Evolutionary conservation across 2,329 filamentous ascomycete species (phyloP), one percentile per base, ranked within the genome.

Genomic region (Penicillium sp.): DNA sequence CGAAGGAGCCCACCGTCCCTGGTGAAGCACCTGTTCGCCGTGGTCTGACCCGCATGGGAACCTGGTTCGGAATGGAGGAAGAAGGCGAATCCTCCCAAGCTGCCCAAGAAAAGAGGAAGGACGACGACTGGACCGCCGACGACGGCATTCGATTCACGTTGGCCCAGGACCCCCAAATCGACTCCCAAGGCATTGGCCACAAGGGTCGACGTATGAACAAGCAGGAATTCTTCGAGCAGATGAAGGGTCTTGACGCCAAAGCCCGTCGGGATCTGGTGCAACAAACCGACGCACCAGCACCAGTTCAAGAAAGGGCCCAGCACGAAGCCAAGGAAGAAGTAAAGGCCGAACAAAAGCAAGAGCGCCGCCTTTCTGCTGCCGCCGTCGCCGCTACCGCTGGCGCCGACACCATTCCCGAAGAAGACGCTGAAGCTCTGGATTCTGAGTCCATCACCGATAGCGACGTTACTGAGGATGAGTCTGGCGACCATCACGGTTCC

Each of bases 161-260:
- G 41, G 81, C 79, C n/a, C 77, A 79, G 23, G 70, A 73, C 55
- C 68, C 72, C 38, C 68, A 70, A n/a, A 68, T 76, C 49, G 68
- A 64, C 41, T 61, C 70, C 55, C 66, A 68, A 9, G 75, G 76
- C 17, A 65, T 77, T 27, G 56, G 62, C 43, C 72, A 78, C 53
- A 82, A 82, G 65, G 84, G 84, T 36, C 78, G 80, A 19, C 79
- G 86, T 43, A 85, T 88, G 83, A 86, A 81, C 74, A 88, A 87
- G 66, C 76, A 81, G 4, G 84, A 88, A 60, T 88, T 88, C 67
- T 86, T 88, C 66, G 75, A 82, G 58, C 82, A 86, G 65, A 84
- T 88, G 71, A 80, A 83, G 56, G 75, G 79, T 21, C 77, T 88
- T 69, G 84, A 86, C 61, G 82, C 85, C 27, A 86, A 84, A 66